Base-by-base conservation (phyloP, 139 green algal species). In the Dunaliella primolecta region DNA sequence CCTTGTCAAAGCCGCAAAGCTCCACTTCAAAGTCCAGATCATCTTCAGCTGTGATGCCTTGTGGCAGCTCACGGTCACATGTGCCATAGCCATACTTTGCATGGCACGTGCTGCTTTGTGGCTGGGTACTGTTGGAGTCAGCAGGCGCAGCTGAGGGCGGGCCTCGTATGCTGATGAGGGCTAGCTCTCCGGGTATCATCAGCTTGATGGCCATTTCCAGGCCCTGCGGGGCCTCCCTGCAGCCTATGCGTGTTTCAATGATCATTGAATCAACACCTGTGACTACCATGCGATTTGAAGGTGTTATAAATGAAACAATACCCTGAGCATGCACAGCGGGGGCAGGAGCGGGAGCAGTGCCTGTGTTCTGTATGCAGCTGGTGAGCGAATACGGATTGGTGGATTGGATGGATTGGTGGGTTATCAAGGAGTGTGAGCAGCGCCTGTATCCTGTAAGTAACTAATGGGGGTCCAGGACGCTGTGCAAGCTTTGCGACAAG, bases 131-230 rank as follows among this genome's bases (percentile, higher is more conserved):
- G 56, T 72, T 72, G 56, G 20, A 29, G 56, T 23, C 23, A 23
- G 56, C 23, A 20, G 20, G 23, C 56, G 20, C 23, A 20, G 56
- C 23, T 20, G 56, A 20, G 56, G 20, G 56, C 3, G 27, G 71
- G 27, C 21, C 27, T 7, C 29, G 29, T 77, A 31, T 77, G 71
- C 71, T 71, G 35, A 94, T 84, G 1, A 76, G 23, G 2, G 90
- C 82, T n/a, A 94, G 37, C 87, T 97, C 94, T 2, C 89, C 89
- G 3, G 87, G 88, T 37, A 96, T 85, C 93, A 96, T 97, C n/a
- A 97, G 89, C 83, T 93, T 90, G 30, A 94, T 76, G 0, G 83
- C 86, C 85, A 92, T 89, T 84, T 97, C 94, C 71, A 97, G 20
- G 0, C 81, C 91, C 78, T 94, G 86, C 27, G 92, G 92, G 84